phyloP scores from a whole-genome alignment of 2,329 filamentous ascomycete genomes.

The Colletotrichum endophyticum region DNA sequence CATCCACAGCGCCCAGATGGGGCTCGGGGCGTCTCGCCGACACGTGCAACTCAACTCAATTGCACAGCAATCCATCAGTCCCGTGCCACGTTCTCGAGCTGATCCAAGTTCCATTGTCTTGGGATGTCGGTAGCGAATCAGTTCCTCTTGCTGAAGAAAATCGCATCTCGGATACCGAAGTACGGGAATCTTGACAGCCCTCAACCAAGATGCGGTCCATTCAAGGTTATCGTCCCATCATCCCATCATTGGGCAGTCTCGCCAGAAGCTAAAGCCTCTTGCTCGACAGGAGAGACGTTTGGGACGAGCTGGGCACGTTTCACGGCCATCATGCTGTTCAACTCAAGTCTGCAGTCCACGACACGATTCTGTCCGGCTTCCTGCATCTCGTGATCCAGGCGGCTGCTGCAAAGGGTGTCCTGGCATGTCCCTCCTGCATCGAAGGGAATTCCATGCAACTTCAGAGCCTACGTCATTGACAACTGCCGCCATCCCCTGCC shows the following conservation, averaged over 20 bases:
- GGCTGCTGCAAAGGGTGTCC: not conserved
- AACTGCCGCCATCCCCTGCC: not conserved
- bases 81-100: not conserved
- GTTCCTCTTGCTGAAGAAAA: not conserved
- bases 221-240: not conserved
- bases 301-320: not conserved
- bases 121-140: not conserved
- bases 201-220: not conserved
- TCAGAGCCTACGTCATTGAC: not conserved
- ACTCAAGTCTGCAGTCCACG: not conserved
- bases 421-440: not conserved
- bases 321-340: not conserved
- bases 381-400: not conserved
- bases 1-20: not conserved
- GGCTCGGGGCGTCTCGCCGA: not conserved
- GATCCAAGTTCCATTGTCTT: not conserved
- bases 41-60: not conserved
- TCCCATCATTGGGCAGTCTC: conserved; percentile 5
- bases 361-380: not conserved
- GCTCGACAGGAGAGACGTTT: not conserved
- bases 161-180: not conserved
- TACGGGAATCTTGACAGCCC: not conserved
- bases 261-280: not conserved
- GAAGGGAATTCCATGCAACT: not conserved
- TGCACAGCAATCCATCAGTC: not conserved